These are phyloP conservation scores for Cylindrodendrum hubeiense DNA, from an alignment of 2,329 filamentous ascomycete species.

Conservation along the genomic window DNA sequence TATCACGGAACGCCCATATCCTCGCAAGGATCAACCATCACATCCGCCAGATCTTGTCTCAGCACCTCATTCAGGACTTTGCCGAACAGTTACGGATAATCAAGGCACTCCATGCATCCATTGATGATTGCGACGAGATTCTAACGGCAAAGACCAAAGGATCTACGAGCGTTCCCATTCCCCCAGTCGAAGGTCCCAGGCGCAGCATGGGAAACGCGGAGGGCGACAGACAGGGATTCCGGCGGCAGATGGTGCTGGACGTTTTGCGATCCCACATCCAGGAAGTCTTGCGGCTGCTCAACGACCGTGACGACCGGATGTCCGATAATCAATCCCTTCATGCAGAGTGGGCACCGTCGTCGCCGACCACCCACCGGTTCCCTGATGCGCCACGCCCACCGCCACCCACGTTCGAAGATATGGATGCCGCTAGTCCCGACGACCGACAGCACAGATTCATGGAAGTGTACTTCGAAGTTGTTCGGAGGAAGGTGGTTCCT, in stretches of 20 bases:
- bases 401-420: conserved; percentile 56
- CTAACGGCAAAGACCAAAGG: conserved; percentile 48
- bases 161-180: not conserved
- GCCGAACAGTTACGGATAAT: conserved; percentile 51
- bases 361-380: not conserved
- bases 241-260: conserved; percentile 55
- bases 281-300: conserved; percentile 60
- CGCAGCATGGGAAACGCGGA: conserved; percentile 19
- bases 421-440: conserved; percentile 61
- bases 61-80: conserved; percentile 37
- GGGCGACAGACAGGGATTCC: conserved; percentile 35
- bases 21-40: conserved; percentile 43
- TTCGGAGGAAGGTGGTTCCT: conserved; percentile 56
- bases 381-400: conserved; percentile 17
- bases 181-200: conserved; percentile 6
- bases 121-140: conserved; percentile 58
- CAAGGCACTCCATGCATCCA: conserved; percentile 54
- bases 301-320: conserved; percentile 50
- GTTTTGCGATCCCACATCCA: conserved; percentile 65
- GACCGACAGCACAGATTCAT: conserved; percentile 64
- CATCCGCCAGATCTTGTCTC: conserved; percentile 37
- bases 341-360: conserved; percentile 32
- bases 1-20: conserved; percentile 39
- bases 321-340: conserved; percentile 41
- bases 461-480: conserved; percentile 62